Conservation (phyloP, 306 rosid species). For the Urtica urens region DNA sequence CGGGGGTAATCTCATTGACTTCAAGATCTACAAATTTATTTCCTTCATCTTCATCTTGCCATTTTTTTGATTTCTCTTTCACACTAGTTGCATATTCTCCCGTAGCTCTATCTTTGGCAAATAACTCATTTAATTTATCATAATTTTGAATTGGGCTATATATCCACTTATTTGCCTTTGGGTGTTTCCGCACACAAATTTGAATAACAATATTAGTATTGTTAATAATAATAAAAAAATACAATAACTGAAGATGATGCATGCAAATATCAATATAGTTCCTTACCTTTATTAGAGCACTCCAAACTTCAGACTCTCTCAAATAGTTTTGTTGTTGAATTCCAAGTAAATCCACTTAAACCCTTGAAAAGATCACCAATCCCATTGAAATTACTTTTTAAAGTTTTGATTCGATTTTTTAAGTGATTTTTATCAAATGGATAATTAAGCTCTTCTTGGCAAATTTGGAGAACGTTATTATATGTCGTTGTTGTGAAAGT, state of each 20-base stretch:
- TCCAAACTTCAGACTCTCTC: not conserved
- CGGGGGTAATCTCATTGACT: no score
- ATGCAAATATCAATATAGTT: no score
- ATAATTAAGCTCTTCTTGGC: not conserved
- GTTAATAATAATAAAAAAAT: not conserved
- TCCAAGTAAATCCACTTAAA: not conserved
- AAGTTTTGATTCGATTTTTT: slow-evolving; percentile 2
- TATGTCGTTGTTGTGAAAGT: not conserved
- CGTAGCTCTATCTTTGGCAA: slow-evolving; percentile 1
- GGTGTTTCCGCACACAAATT: not conserved
- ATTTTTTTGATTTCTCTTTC: no score
- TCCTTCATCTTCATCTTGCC: no score
- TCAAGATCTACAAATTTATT: no score
- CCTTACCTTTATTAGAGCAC: not conserved
- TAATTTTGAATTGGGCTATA: not conserved
- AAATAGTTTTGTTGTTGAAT: not conserved
- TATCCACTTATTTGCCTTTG: not conserved
- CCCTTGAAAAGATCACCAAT: not conserved
- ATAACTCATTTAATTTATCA: not conserved
- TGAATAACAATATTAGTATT: not conserved
- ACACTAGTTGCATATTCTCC: not conserved
- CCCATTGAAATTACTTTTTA: not conserved
- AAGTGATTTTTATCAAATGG: not conserved
- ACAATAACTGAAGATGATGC: not conserved
- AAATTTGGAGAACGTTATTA: not conserved